Evolutionary conservation across 2,329 filamentous ascomycete genomes (phyloP), one percentile per base, ranked within the genome.

Genomic region (Penicillium expansum): DNA sequence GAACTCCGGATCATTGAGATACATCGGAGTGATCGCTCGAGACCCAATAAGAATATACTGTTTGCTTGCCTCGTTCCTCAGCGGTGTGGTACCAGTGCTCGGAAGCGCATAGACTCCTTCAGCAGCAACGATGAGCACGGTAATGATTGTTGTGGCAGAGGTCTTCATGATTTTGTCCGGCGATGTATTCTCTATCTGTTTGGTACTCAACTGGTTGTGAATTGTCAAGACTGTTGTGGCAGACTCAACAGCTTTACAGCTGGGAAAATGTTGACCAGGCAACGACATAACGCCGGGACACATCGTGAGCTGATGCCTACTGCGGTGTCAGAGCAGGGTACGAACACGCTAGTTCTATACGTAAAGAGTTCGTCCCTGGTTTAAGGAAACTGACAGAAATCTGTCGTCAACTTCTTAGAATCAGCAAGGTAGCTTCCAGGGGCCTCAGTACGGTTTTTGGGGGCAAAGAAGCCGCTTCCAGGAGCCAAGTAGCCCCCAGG

Each of bases 1-100:
- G 8, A 60, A 60, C 45, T 48, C 10, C n/a, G 29, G 29, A 47
- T 47, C 44, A 33, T 47, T 47, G 13, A 47, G 44, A 14, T 47
- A 47, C 3, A 1, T 33, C 18, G 44, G 44, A 10, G 33, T 47
- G 18, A 47, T 47, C 18, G 44, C 44, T 20, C 44, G 18, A 11
- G 44, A 47, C 18, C 44, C 44, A 8, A 47, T 47, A 9, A 47
- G 29, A 33, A 47, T 47, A 14, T 47, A 18, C 29, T 47, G 5
- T 13, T 47, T 47, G 44, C 29, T 33, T 11, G 29, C 29, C 29
- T 47, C 44, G 1, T 47, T 5, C 18, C 29, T 47, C 44, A 47
- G 44, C 4, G 4, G n/a, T 4, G 44, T 47, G 29, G 44, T 47
- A 22, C 44, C 44, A 5, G 44, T 47, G 29, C 29, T 47, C 1